These are phyloP conservation scores for Arachnomyces sp. DNA, from an alignment of 2,329 filamentous ascomycete genomes.

Conservation along the genomic window DNA sequence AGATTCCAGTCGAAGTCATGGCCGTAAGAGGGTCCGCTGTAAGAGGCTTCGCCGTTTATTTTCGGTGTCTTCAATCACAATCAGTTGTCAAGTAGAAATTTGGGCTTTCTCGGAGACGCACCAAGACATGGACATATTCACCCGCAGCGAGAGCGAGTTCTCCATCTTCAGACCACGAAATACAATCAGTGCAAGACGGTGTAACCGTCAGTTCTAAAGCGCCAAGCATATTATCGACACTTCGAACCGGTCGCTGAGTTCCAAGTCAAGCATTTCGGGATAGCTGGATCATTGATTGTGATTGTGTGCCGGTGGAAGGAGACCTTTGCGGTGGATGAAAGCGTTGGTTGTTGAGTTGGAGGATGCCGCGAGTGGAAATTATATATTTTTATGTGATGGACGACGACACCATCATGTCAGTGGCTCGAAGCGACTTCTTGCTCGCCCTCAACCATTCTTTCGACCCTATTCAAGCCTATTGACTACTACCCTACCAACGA, in stretches of 20 bases:
- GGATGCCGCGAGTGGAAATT: no score
- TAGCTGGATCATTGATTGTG: no score
- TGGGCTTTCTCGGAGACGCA: constrained; percentile 17
- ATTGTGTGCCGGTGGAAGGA: no score
- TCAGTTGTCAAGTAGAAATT: constrained; percentile 3
- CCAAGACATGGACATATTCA: constrained; percentile 47
- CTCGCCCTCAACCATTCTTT: no score
- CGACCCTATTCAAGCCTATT: no score
- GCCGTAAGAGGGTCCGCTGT: constrained; percentile 21
- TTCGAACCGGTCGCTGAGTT: neutral
- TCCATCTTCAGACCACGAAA: constrained; percentile 53
- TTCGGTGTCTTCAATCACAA: constrained; percentile 24
- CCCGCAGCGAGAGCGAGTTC: constrained; percentile 50
- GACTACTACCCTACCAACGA: no score
- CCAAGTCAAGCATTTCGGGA: neutral
- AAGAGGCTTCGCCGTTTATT: constrained; percentile 16
- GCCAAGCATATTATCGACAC: constrained; percentile 18
- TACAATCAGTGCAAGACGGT: constrained; percentile 44
- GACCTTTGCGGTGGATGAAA: no score
- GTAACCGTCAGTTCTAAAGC: constrained; percentile 36
- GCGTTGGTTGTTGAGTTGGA: no score
- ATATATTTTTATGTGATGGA: no score
- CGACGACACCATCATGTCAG: no score
- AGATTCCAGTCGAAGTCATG: constrained; percentile 6
- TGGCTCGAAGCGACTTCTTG: no score